Evolutionary conservation across 2,329 filamentous ascomycete genomes (phyloP), one percentile per base, ranked within the genome.

Genomic region (Paecilomyces fulvus): DNA sequence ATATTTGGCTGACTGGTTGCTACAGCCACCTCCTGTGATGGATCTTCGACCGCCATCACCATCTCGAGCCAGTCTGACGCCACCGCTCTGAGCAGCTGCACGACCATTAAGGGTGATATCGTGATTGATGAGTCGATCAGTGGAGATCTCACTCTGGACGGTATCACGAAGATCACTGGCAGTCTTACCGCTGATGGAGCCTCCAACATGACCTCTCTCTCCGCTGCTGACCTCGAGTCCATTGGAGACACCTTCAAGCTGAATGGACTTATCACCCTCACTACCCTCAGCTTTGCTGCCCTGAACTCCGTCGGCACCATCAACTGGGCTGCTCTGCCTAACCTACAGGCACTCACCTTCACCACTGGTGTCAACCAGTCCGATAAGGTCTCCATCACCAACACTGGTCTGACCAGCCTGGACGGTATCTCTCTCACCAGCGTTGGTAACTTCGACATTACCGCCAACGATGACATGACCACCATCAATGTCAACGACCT

Each of bases 401-500:
- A 99, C 79, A 99, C 94, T 53, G 85, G 86, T 74, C 83, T 99
- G 65, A 82, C 79, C 71, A 84, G 82, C 63, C 83, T 99, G 58
- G 80, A 86, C 63, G 91, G 90, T 69, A 88, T 99, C 72, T 88
- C 90, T 71, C 80, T 97, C 61, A 75, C 83, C 61, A 80, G 81
- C n/a, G 86, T 90, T 55, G 81, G 83, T 56, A 80, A 78, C 63
- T 83, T 99, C 71, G 80, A 89, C 73, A 87, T 99, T 75, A 87
- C 89, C 82, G 96, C 96, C 86, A 97, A 97, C 84, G 78, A 78
- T 60, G 86, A 87, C 70, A 81, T 99, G 65, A 83, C 82, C 70
- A 80, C 79, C 59, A 89, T 95, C 78, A 83, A 83, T 70, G 74
- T 78, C 63, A 89, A 91, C 74, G 83, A 88, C 70, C 81, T 97